phyloP scores from a whole-genome alignment of 768 basidiomycete genomes.

The Russula lepida region DNA sequence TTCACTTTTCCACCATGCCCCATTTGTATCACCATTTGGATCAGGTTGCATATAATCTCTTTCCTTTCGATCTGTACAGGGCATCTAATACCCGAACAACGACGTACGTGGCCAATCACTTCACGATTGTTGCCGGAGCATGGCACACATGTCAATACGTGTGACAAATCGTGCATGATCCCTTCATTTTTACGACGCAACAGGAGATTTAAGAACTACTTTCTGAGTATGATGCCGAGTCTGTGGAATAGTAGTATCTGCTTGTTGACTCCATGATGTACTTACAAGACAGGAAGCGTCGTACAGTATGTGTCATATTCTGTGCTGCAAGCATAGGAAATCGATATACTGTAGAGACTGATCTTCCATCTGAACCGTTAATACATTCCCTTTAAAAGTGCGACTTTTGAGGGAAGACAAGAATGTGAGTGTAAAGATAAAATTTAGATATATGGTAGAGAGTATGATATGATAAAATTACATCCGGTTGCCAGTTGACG shows the following conservation, averaged over 20 bases:
- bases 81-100: constrained; percentile 6
- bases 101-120: not conserved
- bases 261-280: not conserved
- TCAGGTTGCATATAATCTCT: not conserved
- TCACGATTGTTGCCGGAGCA: not conserved
- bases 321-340: too few relatives aligned
- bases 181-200: not conserved
- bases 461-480: too few relatives aligned
- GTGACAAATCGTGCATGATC: not conserved
- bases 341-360: too few relatives aligned
- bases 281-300: too few relatives aligned
- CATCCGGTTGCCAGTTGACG: too few relatives aligned
- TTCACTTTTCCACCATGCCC: not conserved
- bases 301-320: not conserved
- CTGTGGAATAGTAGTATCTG: not conserved
- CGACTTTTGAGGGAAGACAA: too few relatives aligned
- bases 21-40: constrained; percentile 14
- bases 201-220: not conserved
- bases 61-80: constrained; percentile 5
- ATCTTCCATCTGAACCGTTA: too few relatives aligned
- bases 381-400: too few relatives aligned
- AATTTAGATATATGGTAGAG: not conserved
- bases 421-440: too few relatives aligned
- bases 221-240: not conserved
- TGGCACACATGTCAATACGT: not conserved